phyloP scores from a whole-genome alignment of 495 filamentous ascomycete species.

The Mytilinidion resinicola region DNA sequence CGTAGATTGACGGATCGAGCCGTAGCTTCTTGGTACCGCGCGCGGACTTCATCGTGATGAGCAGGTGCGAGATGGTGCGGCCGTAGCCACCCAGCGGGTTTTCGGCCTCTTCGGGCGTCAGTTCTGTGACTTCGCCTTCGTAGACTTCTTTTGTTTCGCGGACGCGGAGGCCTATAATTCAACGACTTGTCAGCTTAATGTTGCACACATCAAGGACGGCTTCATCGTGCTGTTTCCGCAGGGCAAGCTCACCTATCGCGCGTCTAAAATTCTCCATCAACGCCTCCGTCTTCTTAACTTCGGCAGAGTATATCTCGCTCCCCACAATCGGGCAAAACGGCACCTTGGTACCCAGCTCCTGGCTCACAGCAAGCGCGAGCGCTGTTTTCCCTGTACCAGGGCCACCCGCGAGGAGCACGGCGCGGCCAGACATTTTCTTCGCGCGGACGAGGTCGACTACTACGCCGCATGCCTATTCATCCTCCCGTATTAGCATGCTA shows the following conservation, averaged over 20 bases:
- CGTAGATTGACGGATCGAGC: conserved; percentile 94
- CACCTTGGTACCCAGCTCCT: conserved; percentile 94
- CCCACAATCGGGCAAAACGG: conserved; percentile 96
- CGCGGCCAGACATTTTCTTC: conserved; percentile 95
- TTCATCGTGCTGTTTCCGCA: not conserved
- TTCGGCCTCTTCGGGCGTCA: conserved; percentile 95
- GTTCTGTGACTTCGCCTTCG: conserved; percentile 91
- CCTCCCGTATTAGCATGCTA: too few species aligned
- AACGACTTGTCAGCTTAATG: not conserved
- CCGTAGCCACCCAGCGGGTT: conserved; percentile 95
- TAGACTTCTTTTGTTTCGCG: conserved; percentile 98
- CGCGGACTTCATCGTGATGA: conserved; percentile 83
- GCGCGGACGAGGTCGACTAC: conserved; percentile 90
- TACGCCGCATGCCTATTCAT: conserved; percentile 72
- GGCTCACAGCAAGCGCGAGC: conserved; percentile 85
- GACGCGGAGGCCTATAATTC: conserved; percentile 62
- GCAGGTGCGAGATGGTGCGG: conserved; percentile 83
- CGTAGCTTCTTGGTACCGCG: conserved; percentile 95
- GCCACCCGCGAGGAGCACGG: conserved; percentile 84
- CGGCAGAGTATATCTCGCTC: conserved; percentile 92
- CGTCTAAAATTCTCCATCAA: conserved; percentile 97
- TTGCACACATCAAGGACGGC: not conserved
- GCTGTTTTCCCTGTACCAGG: conserved; percentile 97
- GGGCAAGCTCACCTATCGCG: conserved; percentile 75
- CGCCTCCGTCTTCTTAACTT: conserved; percentile 98